Evolutionary conservation across 352 stramenopile species (phyloP), one percentile per base, ranked within the genome.

Genomic region (Pythium sp.): DNA sequence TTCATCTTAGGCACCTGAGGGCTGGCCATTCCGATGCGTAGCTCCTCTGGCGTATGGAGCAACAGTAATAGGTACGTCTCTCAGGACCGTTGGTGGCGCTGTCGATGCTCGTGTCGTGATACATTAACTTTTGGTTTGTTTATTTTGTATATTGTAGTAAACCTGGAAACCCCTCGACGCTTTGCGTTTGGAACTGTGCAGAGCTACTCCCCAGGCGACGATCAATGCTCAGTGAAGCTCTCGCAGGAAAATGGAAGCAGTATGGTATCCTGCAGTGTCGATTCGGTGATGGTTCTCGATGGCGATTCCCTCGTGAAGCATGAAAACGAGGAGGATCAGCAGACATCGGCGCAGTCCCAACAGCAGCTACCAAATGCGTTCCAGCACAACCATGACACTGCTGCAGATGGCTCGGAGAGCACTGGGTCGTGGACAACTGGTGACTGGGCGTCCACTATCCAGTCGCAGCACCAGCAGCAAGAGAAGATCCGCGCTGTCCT

Each of bases 201-300:
- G 58, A 71, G 59, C 47, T 75, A 82, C 41, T 65, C 54, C 3
- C 22, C 59, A 5, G 66, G 57, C 12, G 73, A 82, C 51, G 60
- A 64, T 15, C 64, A 75, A 1, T 91, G 80, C 43, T 70, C 69
- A 7, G 74, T 86, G 30, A 73, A 70, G 55, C 72, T 71, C 41
- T 60, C 41, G 54, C 70, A 30, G 8, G 72, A 78, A 34, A 63
- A 66, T 28, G 69, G 79, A 2, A 69, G 72, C n/a, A 76, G 64
- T 8, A 58, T 83, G 6, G 8, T 51, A 1, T 38, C 75, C 22
- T 90, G 79, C 55, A 75, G 51, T 22, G 70, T 92, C 20, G 73
- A 84, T 15, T 69, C 77, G 6, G 72, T 91, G 18, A 93, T 93
- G 86, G 68, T 84, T 24, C 73, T 89, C 20, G 68, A 75, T 20